Evolutionary conservation across 2,329 filamentous ascomycete species (phyloP), one percentile per base, ranked within the genome.

Genomic region (Zasmidium angulare): DNA sequence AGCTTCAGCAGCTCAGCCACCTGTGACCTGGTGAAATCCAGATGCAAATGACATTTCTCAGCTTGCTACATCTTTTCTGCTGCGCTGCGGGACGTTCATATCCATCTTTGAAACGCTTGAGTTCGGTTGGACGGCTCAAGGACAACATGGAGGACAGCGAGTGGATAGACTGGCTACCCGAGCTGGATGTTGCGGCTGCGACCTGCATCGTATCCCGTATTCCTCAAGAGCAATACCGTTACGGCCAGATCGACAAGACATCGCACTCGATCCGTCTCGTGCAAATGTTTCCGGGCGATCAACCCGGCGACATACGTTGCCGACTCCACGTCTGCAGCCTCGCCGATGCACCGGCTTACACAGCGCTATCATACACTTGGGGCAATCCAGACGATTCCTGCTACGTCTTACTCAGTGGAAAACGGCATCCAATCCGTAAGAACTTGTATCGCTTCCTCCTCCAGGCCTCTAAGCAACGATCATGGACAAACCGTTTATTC

Each of bases 301-400:
- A 36, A 14, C 29, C 29, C 29, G 14, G 14, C 14, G 29, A 36
- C 7, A 14, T 49, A 6, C 20, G 20, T 11, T 49, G 47, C 47
- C 14, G 12, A 2, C 6, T 49, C 12, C 20, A 3, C 20, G 14
- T 14, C 10, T 21, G 23, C 23, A 20, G 6, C 20, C 47, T 49
- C n/a, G 17, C 11, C 2, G 20, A 12, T 6, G 6, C 47, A 14
- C 47, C 47, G 14, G 11, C 3, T 6, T 64, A 63, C n/a, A 53
- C 52, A 17, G 62, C 62, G 10, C 40, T 64, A 1, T 64, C 62
- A 10, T 64, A 64, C 48, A 50, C 62, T 1, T 64, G 62, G 59
- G 59, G 59, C 43, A 48, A 46, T 14, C 53, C 53, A 10, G 53
- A 56, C n/a, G 22, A 24, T 11, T n/a, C 19, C 26, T 56, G 53